Conservation (phyloP, 164 flowering plant species). For the Piper betle region DNA sequence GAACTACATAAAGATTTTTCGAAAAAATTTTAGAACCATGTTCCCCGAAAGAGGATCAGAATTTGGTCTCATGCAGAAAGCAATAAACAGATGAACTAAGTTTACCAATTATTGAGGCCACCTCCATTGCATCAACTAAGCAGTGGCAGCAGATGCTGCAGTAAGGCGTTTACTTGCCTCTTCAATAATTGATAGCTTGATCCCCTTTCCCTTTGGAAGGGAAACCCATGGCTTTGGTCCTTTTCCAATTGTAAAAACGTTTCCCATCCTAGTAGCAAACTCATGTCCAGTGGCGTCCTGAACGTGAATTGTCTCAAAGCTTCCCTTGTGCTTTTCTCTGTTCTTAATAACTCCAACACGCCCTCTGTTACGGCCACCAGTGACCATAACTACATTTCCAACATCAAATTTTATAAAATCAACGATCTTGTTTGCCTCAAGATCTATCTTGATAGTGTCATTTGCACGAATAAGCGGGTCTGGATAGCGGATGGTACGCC, state of each 20-base stretch:
- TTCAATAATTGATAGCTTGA: slow-evolving; percentile 51
- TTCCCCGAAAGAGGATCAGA: no score
- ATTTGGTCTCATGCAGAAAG: no score
- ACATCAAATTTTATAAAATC: slow-evolving; percentile 86
- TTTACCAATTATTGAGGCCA: no score
- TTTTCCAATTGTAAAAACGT: slow-evolving; percentile 58
- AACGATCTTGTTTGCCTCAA: slow-evolving; percentile 49
- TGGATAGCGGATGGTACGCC: slow-evolving; percentile 81
- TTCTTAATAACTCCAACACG: slow-evolving; percentile 72
- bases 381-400: slow-evolving; percentile 84
- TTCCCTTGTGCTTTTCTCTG: slow-evolving; percentile 86
- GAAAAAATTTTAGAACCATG: no score
- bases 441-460: slow-evolving; percentile 71
- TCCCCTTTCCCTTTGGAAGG: slow-evolving; percentile 61
- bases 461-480: slow-evolving; percentile 82
- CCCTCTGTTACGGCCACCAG: slow-evolving; percentile 81
- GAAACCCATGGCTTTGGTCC: slow-evolving; percentile 42
- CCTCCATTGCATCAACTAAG: slow-evolving; percentile 7
- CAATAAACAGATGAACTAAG: no score
- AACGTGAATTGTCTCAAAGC: slow-evolving; percentile 71
- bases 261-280: slow-evolving; percentile 69
- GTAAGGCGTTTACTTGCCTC: slow-evolving; percentile 43
- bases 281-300: slow-evolving; percentile 70
- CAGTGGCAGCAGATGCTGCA: slow-evolving; percentile 28
- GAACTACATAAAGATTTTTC: no score